Evolutionary conservation across 768 basidiomycete species (phyloP).

Genomic region (Serendipita sp.): DNA sequence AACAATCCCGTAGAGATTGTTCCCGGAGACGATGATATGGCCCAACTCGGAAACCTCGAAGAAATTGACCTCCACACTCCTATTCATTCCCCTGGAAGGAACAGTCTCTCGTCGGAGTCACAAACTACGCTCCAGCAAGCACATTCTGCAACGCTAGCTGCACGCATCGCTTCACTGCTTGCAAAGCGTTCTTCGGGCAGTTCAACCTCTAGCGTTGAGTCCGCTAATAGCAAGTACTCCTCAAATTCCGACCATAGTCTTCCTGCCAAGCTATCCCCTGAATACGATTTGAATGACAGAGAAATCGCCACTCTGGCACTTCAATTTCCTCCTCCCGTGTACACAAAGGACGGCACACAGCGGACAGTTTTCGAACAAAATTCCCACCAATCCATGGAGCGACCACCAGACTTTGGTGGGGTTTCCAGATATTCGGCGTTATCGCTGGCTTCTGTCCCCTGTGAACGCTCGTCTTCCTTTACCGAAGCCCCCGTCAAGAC

Average conservation of each 20-base stretch:
- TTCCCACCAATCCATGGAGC: too few species aligned
- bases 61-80: slow-evolving; percentile 1
- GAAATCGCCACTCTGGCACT: background rate
- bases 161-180: background rate
- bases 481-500: too few species aligned
- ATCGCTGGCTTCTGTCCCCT: too few species aligned
- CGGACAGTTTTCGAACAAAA: too few species aligned
- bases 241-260: background rate
- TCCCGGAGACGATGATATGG: background rate
- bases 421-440: too few species aligned
- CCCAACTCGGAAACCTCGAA: background rate
- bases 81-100: background rate
- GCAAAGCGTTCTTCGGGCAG: background rate
- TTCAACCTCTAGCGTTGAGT: background rate
- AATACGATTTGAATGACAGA: background rate
- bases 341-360: too few species aligned
- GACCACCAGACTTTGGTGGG: too few species aligned
- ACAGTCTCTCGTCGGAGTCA: background rate
- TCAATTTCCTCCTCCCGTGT: background rate
- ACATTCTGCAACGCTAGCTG: background rate
- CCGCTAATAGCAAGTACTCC: background rate
- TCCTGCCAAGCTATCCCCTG: background rate
- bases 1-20: background rate
- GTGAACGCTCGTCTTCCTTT: too few species aligned
- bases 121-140: background rate